phyloP scores from a whole-genome alignment of 2,329 filamentous ascomycete genomes.

The Cladobotryum protrusum region DNA sequence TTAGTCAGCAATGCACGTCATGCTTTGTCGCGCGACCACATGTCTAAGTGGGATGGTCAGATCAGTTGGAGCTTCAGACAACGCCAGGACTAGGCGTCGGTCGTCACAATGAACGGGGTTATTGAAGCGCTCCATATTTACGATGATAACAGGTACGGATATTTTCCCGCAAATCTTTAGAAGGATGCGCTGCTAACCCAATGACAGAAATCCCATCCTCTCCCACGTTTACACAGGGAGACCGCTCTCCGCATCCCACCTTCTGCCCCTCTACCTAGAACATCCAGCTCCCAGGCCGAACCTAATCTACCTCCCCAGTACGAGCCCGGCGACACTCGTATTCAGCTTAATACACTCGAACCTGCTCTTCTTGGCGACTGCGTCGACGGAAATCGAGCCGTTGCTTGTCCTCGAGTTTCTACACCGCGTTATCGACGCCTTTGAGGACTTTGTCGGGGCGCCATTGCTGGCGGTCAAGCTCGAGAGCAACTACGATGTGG shows the following conservation, averaged over 20 bases:
- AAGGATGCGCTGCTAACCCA: background rate
- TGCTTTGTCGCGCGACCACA: constrained; percentile 13
- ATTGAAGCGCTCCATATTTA: constrained; percentile 96
- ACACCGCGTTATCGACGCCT: constrained; percentile 82
- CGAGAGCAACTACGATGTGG: constrained; percentile 85
- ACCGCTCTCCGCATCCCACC: constrained; percentile 66
- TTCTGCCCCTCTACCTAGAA: constrained; percentile 82
- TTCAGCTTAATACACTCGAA: constrained; percentile 86
- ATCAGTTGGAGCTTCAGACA: constrained; percentile 5
- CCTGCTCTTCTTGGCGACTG: constrained; percentile 76
- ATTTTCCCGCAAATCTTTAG: background rate
- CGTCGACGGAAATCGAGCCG: constrained; percentile 82
- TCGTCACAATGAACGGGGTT: constrained; percentile 66
- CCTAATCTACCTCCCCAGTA: constrained; percentile 75
- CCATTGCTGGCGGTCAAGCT: constrained; percentile 82
- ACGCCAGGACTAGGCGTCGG: constrained; percentile 18
- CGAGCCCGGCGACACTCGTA: constrained; percentile 77
- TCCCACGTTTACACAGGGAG: constrained; percentile 83
- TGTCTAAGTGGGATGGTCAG: background rate
- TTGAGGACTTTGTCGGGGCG: constrained; percentile 90
- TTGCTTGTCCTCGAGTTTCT: constrained; percentile 89
- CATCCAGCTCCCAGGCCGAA: constrained; percentile 77
- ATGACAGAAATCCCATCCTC: constrained; percentile 68
- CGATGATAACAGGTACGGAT: constrained; percentile 78
- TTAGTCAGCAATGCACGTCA: constrained; percentile 21